Percentiles rank a stretch among this genome's conserved stretches.
These are phyloP conservation scores for Sordaria brevicollis DNA, from an alignment of 495 filamentous ascomycete species.

Conservation along the genomic window DNA sequence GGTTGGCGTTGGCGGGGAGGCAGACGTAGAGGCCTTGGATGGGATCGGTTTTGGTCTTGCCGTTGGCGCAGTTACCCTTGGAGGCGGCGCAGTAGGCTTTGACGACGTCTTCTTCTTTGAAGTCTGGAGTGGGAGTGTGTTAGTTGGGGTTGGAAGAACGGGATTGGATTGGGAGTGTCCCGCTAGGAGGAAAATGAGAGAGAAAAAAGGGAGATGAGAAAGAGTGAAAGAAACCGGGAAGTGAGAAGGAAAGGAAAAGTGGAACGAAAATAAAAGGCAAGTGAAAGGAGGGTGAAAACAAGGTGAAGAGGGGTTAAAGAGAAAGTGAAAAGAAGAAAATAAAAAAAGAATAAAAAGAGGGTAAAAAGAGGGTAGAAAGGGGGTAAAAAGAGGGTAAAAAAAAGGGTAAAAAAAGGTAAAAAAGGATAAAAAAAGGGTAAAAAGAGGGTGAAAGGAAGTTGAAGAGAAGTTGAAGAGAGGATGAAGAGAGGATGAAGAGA, in stretches of 20 bases:
- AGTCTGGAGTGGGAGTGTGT: slow-evolving; percentile 17
- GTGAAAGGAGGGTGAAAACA: neutral
- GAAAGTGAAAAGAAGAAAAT: neutral
- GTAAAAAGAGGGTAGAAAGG: neutral
- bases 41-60: slow-evolving; percentile 28
- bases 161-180: neutral
- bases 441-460: too few species aligned
- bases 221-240: neutral
- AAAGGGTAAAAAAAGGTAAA: neutral
- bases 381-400: neutral
- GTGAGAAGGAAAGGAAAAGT: too few species aligned
- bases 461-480: too few species aligned
- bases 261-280: too few species aligned
- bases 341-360: neutral
- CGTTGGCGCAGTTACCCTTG: slow-evolving; percentile 25
- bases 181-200: neutral
- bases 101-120: slow-evolving; percentile 26
- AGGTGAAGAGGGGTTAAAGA: neutral
- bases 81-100: slow-evolving; percentile 30
- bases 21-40: slow-evolving; percentile 33
- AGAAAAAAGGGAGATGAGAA: neutral
- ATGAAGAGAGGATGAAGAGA: too few species aligned
- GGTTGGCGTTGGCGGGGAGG: slow-evolving; percentile 16
- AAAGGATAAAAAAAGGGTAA: too few species aligned
- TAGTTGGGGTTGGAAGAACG: neutral